Evolutionary conservation across 208 protist genomes (phyloP), one percentile per base, ranked within the genome.

Genomic region (Trichomonas vaginalis): DNA sequence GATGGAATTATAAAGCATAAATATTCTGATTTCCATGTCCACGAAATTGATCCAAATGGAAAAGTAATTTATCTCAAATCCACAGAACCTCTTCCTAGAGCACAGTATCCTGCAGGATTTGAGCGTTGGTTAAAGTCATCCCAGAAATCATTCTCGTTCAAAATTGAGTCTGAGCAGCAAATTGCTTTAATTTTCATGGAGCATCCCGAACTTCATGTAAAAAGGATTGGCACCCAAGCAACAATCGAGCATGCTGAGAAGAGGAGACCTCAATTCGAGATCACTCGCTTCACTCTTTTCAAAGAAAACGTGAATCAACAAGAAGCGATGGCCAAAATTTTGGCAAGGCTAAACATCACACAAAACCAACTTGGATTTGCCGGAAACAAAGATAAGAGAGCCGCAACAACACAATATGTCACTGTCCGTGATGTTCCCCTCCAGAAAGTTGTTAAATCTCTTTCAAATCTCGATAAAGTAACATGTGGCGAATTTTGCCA

Each of bases 11-110:
- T 92, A 15, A 92, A 92, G n/a, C 40, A 92, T 39, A 92, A 51
- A 92, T 92, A 92, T 51, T 92, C 86, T 51, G 86, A 92, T 92
- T 92, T 56, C 37, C 86, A 92, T 51, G 86, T 92, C 42, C 40
- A 92, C 45, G 86, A 92, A 92, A 92, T 92, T 39, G 86, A 92
- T 51, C n/a, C 12, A 51, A 51, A 92, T 39, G 86, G 86, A 92
- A 51, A 51, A 35, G 86, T 92, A 35, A 27, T 56, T 17, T 39
- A 48, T 92, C 37, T 92, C 6, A 92, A 42, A 15, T 51, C 86
- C n/a, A 8, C 37, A 2, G 6, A 39, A 1, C 6, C 23, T 15
- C 17, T 51, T 92, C 86, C 86, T 27, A n/a, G 6, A 40, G 23
- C 86, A 39, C 86, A 42, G 15, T 92, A 92, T 39, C 86, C 86